phyloP scores from a whole-genome alignment of 2,329 filamentous ascomycete genomes.

The Sporothrix mexicana region DNA sequence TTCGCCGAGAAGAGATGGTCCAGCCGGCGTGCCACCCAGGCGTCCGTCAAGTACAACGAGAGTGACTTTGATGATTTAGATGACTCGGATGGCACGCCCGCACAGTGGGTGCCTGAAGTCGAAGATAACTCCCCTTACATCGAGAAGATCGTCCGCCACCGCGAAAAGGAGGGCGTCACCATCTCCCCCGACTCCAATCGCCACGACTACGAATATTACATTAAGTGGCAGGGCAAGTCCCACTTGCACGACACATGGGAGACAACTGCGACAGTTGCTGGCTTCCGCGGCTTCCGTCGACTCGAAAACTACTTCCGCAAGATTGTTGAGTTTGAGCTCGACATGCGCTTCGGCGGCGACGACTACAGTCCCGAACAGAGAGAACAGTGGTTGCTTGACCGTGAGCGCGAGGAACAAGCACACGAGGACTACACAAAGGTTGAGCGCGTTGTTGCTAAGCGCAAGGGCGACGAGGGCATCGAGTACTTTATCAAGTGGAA shows the following conservation, averaged over 20 bases:
- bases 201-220: slow-evolving; percentile 86
- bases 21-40: slow-evolving; percentile 79
- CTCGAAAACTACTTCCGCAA: slow-evolving; percentile 95
- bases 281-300: slow-evolving; percentile 83
- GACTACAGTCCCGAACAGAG: slow-evolving; percentile 82
- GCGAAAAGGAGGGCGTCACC: slow-evolving; percentile 71
- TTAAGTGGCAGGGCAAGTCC: slow-evolving; percentile 97
- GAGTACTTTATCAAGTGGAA: slow-evolving; percentile 99
- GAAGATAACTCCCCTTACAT: slow-evolving; percentile 85
- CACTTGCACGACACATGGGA: slow-evolving; percentile 98
- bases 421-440: slow-evolving; percentile 90
- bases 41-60: slow-evolving; percentile 68
- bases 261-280: slow-evolving; percentile 72
- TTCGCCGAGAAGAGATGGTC: slow-evolving; percentile 90
- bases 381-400: slow-evolving; percentile 94
- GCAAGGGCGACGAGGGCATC: slow-evolving; percentile 76
- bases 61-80: slow-evolving; percentile 70
- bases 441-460: slow-evolving; percentile 86
- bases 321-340: slow-evolving; percentile 77
- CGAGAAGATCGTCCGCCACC: slow-evolving; percentile 88
- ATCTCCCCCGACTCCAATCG: slow-evolving; percentile 62
- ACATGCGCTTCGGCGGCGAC: slow-evolving; percentile 73
- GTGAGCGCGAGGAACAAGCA: slow-evolving; percentile 87
- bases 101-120: slow-evolving; percentile 70
- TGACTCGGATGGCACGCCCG: slow-evolving; percentile 69